These are phyloP conservation scores for Corylus heterophylla DNA, from an alignment of 306 rosid species.

Conservation along the genomic window DNA sequence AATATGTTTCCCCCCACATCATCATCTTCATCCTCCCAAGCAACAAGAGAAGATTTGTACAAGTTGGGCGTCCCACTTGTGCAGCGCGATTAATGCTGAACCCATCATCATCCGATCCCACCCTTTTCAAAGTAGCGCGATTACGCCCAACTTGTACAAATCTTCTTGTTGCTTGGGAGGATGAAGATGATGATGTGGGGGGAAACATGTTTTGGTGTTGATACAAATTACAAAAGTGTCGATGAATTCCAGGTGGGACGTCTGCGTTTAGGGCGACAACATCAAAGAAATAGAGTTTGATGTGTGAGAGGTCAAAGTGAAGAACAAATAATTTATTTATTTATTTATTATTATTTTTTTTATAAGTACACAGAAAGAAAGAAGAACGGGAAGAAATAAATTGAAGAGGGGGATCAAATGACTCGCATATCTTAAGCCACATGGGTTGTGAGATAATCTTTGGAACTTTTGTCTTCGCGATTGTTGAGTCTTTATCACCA, in stretches of 20 bases:
- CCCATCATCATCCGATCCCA: slow-evolving; percentile 2
- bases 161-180: neutral
- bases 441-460: no score
- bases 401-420: no score
- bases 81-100: slow-evolving; percentile 11
- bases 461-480: no score
- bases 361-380: no score
- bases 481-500: no score
- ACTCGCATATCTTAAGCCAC: no score
- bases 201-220: neutral
- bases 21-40: neutral
- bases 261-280: neutral
- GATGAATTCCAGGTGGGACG: neutral
- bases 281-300: neutral
- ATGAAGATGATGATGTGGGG: neutral
- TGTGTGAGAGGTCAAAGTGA: neutral
- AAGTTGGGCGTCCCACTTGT: neutral
- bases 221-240: neutral
- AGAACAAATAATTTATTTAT: neutral
- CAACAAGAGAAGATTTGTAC: neutral
- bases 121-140: neutral
- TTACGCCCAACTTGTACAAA: neutral
- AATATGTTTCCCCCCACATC: no score
- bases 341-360: no score
- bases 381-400: no score